These are phyloP conservation scores for Daldinia sp. DNA, from an alignment of 2,329 filamentous ascomycete genomes.

Conservation along the genomic window DNA sequence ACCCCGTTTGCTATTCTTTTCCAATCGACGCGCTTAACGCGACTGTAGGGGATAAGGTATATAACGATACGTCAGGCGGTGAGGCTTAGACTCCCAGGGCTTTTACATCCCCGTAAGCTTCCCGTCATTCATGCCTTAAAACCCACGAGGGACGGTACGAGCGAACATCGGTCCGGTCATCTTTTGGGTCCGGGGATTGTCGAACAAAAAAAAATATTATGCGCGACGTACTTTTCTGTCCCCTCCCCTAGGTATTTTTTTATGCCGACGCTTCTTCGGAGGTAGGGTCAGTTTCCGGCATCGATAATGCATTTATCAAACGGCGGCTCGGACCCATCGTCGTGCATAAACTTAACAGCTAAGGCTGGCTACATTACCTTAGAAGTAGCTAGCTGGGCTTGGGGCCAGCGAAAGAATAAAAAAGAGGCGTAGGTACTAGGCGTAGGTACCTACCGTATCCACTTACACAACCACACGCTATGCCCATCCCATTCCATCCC, in stretches of 20 bases:
- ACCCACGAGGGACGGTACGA: not conserved
- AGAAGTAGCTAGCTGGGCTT: not conserved
- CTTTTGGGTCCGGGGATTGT: conserved; percentile 9
- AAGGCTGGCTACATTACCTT: too few species aligned
- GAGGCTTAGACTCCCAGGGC: conserved; percentile 27
- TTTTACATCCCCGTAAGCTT: conserved; percentile 14
- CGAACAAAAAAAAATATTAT: too few species aligned
- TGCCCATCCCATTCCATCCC: conserved; percentile 1
- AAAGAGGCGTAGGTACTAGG: not conserved
- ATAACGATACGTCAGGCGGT: conserved; percentile 31
- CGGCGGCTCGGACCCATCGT: conserved; percentile 6
- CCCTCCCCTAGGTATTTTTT: not conserved
- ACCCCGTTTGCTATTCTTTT: conserved; percentile 2
- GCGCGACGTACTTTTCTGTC: not conserved
- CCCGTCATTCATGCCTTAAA: conserved; percentile 11
- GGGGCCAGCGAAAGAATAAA: too few species aligned
- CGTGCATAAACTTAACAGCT: conserved; percentile 22
- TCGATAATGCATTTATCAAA: not conserved
- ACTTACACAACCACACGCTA: conserved; percentile 5
- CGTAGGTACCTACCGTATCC: not conserved
- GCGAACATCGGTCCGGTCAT: conserved; percentile 9
- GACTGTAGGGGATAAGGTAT: not conserved
- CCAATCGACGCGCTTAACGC: conserved; percentile 21
- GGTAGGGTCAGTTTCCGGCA: conserved; percentile 4
- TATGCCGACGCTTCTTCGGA: conserved; percentile 11